Evolutionary conservation across 371 early-diverging fungal genomes (phyloP), one percentile per base, ranked within the genome.

Genomic region (Umbelopsis sp.): DNA sequence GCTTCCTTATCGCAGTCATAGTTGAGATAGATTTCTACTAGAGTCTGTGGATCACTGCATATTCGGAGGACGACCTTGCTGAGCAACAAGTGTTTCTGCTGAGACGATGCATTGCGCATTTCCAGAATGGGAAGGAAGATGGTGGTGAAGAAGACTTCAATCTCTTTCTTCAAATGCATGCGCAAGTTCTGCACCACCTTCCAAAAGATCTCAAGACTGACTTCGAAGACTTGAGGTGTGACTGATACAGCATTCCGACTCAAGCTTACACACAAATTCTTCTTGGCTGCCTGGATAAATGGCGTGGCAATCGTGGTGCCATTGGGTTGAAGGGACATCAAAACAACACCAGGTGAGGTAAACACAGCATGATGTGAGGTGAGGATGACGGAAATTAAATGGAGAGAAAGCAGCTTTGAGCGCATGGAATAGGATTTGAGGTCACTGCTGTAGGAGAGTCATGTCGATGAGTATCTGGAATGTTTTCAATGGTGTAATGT

Each of bases 11-110:
- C 94, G 75, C 99, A 99, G 78, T 99, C 99, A 75, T 97, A 97
- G 80, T 97, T 97, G 45, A 99, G 83, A 68, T 97, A 99, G 37
- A 99, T 86, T 73, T 99, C 99, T 4, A 99, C 97, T 10, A 97
- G 79, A 0, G 94, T 85, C 46, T 91, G 87, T n/a, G 97, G 95
- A 71, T 94, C 92, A 35, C 86, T 77, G 67, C 96, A 86, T 64
- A 84, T 77, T 46, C 75, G 71, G 11, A 82, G 62, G 2, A 87
- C 73, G 25, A 83, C 74, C 44, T 79, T 85, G 35, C 32, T 57
- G 11, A 87, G 62, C 41, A 87, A 41, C 2, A 82, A 76, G 44
- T 80, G 78, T 63, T 84, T 83, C 69, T 87, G 88, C 44, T 83
- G 83, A 22, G 74, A 78, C 0, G 83, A 82, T 10, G 82, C 81